Evolutionary conservation across 345 rosid genomes (phyloP), one percentile per base, ranked within the genome.

Genomic region (Zanthoxylum bungeanum): DNA sequence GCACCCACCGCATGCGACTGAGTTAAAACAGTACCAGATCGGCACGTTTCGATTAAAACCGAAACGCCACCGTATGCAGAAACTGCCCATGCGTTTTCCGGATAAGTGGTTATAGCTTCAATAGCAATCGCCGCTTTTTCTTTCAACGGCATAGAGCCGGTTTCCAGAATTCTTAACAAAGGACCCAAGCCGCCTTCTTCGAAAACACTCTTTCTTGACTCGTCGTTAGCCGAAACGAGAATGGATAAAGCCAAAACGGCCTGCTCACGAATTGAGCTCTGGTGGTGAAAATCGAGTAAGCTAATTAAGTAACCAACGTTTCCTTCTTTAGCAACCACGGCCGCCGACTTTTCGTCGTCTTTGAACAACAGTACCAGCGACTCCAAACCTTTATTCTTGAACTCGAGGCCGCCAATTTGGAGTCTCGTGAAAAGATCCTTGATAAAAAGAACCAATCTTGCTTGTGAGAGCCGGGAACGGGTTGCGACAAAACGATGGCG

Each of bases 161-260:
- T 67, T 71, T 92, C 97, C 16, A 91, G 81, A 40, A 89, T 42
- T 34, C 91, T 76, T 69, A 91, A 68, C 22, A 91, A 57, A 17
- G 94, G 95, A 66, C 97, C 95, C 68, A 91, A 77, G 34, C 91
- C 95, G 0, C 97, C 95, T 59, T 81, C 85, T 61, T 89, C 93
- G 40, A 88, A 89, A 31, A 91, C 88, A 17, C 76, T 77, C 66
- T 78, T 89, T 40, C 91, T 83, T 12, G 95, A 83, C 61, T 91
- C 93, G 4, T 79, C 84, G 71, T 75, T 79, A 2, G 86, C 85
- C 0, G 86, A 80, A 24, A 91, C 88, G 21, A 92, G 50, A 3
- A 92, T 37, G 16, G 97, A 88, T 16, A 92, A 86, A 16, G 87
- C 93, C 33, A 74, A 59, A 36, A 85, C 80, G 14, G 93, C 91